Percentiles rank a stretch among this genome's conserved stretches.
Conservation (phyloP, 192 early-diverging fungal genomes). For the Coemansia sp. region DNA sequence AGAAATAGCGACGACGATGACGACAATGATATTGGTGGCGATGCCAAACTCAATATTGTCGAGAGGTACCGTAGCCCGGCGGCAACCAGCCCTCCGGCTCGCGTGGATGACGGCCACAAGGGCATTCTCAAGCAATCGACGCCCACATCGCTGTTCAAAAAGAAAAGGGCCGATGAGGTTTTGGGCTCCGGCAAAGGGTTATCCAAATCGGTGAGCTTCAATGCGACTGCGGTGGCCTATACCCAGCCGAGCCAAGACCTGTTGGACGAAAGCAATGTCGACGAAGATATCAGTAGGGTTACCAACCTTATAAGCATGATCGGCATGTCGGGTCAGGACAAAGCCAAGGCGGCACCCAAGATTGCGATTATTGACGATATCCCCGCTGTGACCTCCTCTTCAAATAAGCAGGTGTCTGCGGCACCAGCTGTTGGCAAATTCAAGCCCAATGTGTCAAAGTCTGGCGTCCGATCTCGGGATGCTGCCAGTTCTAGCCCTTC, state of each 20-base stretch:
- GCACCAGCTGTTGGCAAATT: constrained; percentile 15
- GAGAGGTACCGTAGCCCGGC: constrained; percentile 1
- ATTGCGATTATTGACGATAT: neutral
- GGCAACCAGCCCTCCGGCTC: neutral
- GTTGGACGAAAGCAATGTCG: constrained; percentile 16
- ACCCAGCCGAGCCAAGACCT: constrained; percentile 14
- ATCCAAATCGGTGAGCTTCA: constrained; percentile 32
- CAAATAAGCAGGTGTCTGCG: neutral
- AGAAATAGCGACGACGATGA: neutral
- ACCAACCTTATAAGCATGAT: constrained; percentile 9
- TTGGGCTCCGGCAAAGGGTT: neutral
- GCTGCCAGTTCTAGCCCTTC: neutral
- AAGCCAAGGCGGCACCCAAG: constrained; percentile 1
- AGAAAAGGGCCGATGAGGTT: neutral
- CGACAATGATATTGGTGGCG: neutral
- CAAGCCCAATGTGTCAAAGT: constrained; percentile 19
- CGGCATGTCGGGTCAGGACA: neutral
- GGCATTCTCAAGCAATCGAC: constrained; percentile 29
- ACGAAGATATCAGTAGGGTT: constrained; percentile 21
- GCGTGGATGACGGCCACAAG: neutral
- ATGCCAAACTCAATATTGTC: constrained; percentile 15
- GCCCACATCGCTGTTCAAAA: constrained; percentile 1
- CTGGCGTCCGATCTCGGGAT: constrained; percentile 6
- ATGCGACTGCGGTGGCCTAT: constrained; percentile 6
- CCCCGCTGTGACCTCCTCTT: neutral